Percentiles rank a stretch among this genome's conserved stretches.
Evolutionary conservation across 2,329 filamentous ascomycete genomes (phyloP).

Genomic region (Colletotrichum euphorbiae): DNA sequence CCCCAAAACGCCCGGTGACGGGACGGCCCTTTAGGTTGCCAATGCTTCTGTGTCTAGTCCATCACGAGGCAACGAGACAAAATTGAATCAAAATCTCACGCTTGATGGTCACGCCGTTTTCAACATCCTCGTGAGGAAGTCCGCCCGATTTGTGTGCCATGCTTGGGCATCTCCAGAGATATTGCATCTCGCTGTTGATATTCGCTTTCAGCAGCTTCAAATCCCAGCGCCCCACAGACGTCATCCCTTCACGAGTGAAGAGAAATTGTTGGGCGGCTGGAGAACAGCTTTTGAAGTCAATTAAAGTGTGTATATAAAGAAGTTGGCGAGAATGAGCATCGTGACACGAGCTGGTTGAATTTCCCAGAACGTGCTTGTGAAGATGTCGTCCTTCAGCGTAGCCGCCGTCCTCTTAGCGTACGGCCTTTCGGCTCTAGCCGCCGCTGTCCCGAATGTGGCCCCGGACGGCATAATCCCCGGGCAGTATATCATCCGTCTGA

Average conservation of each 20-base stretch:
- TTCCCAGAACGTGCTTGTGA: not conserved
- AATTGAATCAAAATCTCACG: slow-evolving; percentile 21
- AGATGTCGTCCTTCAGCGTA: slow-evolving; percentile 10
- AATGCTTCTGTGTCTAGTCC: not conserved
- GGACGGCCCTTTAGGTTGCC: slow-evolving; percentile 12
- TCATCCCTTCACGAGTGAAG: slow-evolving; percentile 12
- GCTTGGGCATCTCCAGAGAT: not conserved
- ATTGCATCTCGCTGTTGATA: slow-evolving; percentile 13
- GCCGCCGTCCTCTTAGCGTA: not conserved
- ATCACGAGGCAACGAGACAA: slow-evolving; percentile 11
- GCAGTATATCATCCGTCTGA: slow-evolving; percentile 27
- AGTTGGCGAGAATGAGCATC: not conserved
- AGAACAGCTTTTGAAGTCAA: not conserved
- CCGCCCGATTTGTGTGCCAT: not conserved
- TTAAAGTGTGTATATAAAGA: not conserved
- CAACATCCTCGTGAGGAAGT: not conserved
- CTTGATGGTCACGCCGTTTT: slow-evolving; percentile 6
- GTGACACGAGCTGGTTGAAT: not conserved
- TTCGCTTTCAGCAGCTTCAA: slow-evolving; percentile 17
- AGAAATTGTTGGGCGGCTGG: not conserved
- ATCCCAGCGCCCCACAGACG: not conserved
- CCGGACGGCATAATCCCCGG: slow-evolving; percentile 12
- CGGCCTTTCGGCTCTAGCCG: not conserved
- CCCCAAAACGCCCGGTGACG: slow-evolving; percentile 8
- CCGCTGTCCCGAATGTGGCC: slow-evolving; percentile 8